Base-by-base conservation (phyloP, 352 stramenopile genomes). In the Globisporangium irregulare region DNA sequence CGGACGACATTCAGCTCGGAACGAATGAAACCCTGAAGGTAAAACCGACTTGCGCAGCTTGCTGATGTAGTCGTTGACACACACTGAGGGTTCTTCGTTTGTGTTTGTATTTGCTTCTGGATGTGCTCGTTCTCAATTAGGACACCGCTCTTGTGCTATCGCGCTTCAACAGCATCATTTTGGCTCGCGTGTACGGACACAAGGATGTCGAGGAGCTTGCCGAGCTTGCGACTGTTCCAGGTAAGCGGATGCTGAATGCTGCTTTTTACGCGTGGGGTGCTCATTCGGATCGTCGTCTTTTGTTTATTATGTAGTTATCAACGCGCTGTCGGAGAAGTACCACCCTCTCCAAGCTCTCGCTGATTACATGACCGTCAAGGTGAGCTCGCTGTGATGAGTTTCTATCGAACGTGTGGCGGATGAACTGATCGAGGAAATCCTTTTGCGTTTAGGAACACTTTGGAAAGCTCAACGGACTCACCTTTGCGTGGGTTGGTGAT, bases 291-390 rank as follows among this genome's bases (percentile, higher is more conserved):
- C 9, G 6, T 38, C 7, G 29, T 32, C 4, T 32, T 25, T 34
- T 46, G 18, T 51, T 50, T 22, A 7, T n/a, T 12, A n/a, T 43
- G 41, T 53, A 54, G 94, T 99, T 36, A 99, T 99, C 76, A 99
- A 99, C 72, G 97, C 97, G 24, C 84, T 99, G 8, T 98, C 89
- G 68, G 97, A 99, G 73, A 95, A 98, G 77, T 97, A 99, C 77
- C 98, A 99, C 77, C 98, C 97, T 24, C 82, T 99, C 34, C 98
- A 99, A 77, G 98, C 97, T 65, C 82, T 99, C 48, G 98, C 97
- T 1, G 98, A 99, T 82, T 91, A 98, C 54, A 95, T 99, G 92
- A 99, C 97, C 3, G 86, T 99, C 50, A 93, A 98, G 82, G 91
- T 83, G 67, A 22, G 63, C 62, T 9, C 38, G 2, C 8, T 22